Percentiles rank a stretch among this genome's conserved stretches.
Conservation (phyloP, 2,329 filamentous ascomycete species). For the Talaromyces amestolkiae region DNA sequence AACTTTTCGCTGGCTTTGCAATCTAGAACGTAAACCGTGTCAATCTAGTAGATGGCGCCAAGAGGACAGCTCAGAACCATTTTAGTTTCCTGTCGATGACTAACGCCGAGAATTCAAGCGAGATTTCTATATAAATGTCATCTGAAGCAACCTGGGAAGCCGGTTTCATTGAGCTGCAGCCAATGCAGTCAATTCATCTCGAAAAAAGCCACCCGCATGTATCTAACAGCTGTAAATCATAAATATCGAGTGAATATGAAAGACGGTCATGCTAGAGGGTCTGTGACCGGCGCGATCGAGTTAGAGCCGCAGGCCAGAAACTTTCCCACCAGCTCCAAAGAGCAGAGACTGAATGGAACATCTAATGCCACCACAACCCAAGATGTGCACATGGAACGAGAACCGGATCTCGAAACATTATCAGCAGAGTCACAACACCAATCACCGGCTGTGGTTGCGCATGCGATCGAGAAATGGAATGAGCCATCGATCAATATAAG, state of each 20-base stretch:
- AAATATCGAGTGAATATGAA: neutral
- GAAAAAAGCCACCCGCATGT: neutral
- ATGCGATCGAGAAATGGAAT: slow-evolving; percentile 48
- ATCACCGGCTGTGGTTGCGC: slow-evolving; percentile 1
- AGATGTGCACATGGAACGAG: neutral
- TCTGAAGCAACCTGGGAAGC: neutral
- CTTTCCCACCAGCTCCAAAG: neutral
- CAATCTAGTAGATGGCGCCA: neutral
- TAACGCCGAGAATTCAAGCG: neutral
- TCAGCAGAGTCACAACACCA: slow-evolving; percentile 1
- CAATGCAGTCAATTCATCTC: neutral
- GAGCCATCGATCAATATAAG: slow-evolving; percentile 49
- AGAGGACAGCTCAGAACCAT: neutral
- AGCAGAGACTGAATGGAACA: neutral
- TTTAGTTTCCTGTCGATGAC: neutral
- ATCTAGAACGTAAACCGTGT: neutral
- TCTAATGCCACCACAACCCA: neutral
- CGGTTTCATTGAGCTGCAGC: neutral
- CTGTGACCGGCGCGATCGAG: neutral
- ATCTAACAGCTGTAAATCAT: neutral
- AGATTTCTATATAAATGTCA: neutral
- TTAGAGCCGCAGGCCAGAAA: neutral
- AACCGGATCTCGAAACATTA: neutral
- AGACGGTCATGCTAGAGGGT: neutral
- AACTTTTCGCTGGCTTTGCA: neutral